Evolutionary conservation across 805 yeast species (phyloP).

Genomic region (Brettanomyces sp.): DNA sequence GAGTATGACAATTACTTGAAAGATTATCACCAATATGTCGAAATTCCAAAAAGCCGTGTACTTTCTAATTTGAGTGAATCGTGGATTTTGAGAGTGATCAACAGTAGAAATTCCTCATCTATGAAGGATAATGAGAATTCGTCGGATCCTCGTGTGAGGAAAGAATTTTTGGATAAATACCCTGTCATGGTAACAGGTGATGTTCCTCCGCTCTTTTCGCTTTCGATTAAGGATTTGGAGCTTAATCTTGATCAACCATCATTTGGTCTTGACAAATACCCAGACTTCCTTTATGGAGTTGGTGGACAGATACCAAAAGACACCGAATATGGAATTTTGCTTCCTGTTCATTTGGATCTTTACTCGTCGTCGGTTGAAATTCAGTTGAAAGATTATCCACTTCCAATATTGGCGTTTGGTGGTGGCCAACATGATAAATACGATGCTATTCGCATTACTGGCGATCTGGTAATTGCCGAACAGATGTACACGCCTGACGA

Average conservation of each 20-base stretch:
- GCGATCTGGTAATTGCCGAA: slow-evolving; percentile 52
- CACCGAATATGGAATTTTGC: slow-evolving; percentile 42
- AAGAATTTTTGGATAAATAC: slow-evolving; percentile 17
- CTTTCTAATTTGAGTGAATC: slow-evolving; percentile 22
- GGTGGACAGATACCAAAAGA: slow-evolving; percentile 48
- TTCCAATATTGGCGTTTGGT: slow-evolving; percentile 46
- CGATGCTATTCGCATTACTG: slow-evolving; percentile 26
- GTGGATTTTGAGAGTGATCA: slow-evolving; percentile 21
- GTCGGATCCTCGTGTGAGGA: slow-evolving; percentile 19
- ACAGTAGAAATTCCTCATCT: slow-evolving; percentile 1
- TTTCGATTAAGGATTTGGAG: slow-evolving; percentile 39
- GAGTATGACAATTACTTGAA: slow-evolving; percentile 14
- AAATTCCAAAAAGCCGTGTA: slow-evolving; percentile 19
- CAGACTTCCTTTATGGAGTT: slow-evolving; percentile 28
- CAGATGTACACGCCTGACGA: slow-evolving; percentile 44
- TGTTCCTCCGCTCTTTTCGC: slow-evolving; percentile 45
- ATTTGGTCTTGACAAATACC: slow-evolving; percentile 41
- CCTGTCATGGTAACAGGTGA: slow-evolving; percentile 21
- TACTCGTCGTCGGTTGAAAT: slow-evolving; percentile 34
- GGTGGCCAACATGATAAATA: slow-evolving; percentile 33
- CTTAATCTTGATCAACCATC: slow-evolving; percentile 41
- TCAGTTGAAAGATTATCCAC: slow-evolving; percentile 44
- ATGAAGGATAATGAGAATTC: slow-evolving; percentile 5
- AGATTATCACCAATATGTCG: slow-evolving; percentile 16
- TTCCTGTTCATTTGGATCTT: slow-evolving; percentile 40